Evolutionary conservation across 2,329 filamentous ascomycete genomes (phyloP).

Genomic region (Scedosporium dehoogii): DNA sequence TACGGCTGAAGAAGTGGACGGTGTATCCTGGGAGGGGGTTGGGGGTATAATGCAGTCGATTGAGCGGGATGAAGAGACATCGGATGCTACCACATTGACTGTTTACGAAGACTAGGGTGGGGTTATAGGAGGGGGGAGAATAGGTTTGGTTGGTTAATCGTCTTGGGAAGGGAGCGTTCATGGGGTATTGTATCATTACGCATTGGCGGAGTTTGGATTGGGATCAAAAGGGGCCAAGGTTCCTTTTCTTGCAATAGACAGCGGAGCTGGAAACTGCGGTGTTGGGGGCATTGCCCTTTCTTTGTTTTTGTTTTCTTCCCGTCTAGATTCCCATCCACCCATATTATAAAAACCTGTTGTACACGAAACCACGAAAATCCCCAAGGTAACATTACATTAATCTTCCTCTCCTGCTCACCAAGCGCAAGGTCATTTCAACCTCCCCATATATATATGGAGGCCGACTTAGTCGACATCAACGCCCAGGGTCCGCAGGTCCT

Average conservation of each 20-base stretch:
- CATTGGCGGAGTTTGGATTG: too few relatives aligned
- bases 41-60: too few relatives aligned
- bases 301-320: background rate
- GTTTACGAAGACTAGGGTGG: background rate
- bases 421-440: background rate
- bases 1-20: background rate
- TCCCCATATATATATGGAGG: background rate
- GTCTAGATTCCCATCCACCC: background rate
- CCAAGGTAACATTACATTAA: background rate
- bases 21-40: too few relatives aligned
- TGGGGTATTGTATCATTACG: too few relatives aligned
- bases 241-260: too few relatives aligned
- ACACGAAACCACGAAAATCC: background rate
- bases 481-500: slow-evolving; percentile 62
- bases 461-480: slow-evolving; percentile 61
- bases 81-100: background rate
- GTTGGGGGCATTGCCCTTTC: background rate
- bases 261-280: too few relatives aligned
- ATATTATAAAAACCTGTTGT: background rate
- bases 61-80: too few relatives aligned
- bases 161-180: too few relatives aligned
- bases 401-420: background rate
- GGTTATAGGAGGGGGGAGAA: too few relatives aligned
- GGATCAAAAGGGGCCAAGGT: too few relatives aligned
- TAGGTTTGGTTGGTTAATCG: too few relatives aligned